These are phyloP conservation scores for Crepidotus variabilis DNA, from an alignment of 768 basidiomycete genomes.

Conservation along the genomic window DNA sequence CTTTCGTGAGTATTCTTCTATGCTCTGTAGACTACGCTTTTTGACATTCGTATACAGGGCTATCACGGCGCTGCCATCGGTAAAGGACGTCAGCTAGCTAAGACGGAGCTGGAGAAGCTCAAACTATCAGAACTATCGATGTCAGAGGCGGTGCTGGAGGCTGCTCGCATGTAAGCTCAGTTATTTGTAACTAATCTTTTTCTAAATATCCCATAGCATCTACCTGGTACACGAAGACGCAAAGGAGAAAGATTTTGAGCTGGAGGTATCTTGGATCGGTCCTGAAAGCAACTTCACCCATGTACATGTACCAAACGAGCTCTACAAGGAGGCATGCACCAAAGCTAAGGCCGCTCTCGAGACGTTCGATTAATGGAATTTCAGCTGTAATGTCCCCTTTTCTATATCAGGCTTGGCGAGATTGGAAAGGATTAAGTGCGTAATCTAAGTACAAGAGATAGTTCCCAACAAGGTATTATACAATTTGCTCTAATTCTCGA, in stretches of 20 bases:
- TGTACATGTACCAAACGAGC: constrained; percentile 78
- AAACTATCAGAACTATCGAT: constrained; percentile 76
- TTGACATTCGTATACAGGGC: constrained; percentile 49
- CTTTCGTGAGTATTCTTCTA: constrained; percentile 54
- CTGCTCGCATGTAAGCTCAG: constrained; percentile 84
- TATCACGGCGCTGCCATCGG: constrained; percentile 97
- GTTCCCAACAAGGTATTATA: constrained; percentile 42
- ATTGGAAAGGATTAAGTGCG: constrained; percentile 10
- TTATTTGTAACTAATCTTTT: not conserved
- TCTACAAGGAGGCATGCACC: constrained; percentile 80
- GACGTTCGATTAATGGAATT: constrained; percentile 37
- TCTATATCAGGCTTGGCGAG: constrained; percentile 8
- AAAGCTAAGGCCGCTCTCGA: constrained; percentile 87
- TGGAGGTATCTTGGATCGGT: constrained; percentile 97
- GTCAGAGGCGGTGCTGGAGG: constrained; percentile 86
- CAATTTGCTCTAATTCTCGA: constrained; percentile 87
- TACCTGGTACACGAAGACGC: constrained; percentile 97
- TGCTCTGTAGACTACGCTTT: not conserved
- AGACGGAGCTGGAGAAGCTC: constrained; percentile 97
- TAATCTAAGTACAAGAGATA: constrained; percentile 26
- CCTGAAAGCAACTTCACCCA: constrained; percentile 79
- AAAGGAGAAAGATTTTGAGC: constrained; percentile 97
- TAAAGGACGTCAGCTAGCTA: constrained; percentile 96
- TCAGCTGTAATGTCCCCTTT: constrained; percentile 15
- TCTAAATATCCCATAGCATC: constrained; percentile 52